These are phyloP conservation scores for Fusarium sp. DNA, from an alignment of 2,329 filamentous ascomycete species.

Conservation along the genomic window DNA sequence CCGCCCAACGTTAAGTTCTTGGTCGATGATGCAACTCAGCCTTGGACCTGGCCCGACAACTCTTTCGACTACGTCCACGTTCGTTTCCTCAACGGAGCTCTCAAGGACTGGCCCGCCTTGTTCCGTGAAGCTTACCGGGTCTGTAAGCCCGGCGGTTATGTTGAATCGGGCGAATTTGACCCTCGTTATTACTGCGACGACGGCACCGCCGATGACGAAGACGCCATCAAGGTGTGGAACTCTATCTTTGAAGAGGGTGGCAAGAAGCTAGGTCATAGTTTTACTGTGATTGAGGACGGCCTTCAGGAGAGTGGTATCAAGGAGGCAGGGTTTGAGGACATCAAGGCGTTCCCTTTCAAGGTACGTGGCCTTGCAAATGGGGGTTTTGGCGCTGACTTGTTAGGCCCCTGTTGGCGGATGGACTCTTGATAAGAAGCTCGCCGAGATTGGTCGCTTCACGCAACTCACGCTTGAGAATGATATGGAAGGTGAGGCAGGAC, in stretches of 20 bases:
- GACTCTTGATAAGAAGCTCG: slow-evolving; percentile 8
- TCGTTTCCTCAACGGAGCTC: not conserved
- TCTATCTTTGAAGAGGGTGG: slow-evolving; percentile 6
- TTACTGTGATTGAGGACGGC: not conserved
- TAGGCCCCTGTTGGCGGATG: slow-evolving; percentile 16
- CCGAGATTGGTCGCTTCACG: slow-evolving; percentile 16
- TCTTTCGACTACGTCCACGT: slow-evolving; percentile 7
- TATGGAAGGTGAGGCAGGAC: slow-evolving; percentile 6
- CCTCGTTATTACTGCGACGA: slow-evolving; percentile 9
- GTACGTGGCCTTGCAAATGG: not conserved
- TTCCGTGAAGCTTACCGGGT: slow-evolving; percentile 6
- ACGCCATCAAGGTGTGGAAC: slow-evolving; percentile 3
- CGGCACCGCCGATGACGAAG: not conserved
- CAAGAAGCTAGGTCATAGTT: not conserved
- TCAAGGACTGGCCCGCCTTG: not conserved
- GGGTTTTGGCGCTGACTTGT: not conserved
- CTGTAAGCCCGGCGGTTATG: slow-evolving; percentile 17
- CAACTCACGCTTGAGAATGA: slow-evolving; percentile 20
- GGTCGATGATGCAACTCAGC: slow-evolving; percentile 5
- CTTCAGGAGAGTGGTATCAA: slow-evolving; percentile 3
- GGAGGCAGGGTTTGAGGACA: not conserved
- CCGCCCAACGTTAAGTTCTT: slow-evolving; percentile 4
- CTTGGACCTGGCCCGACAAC: not conserved
- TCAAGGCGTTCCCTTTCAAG: slow-evolving; percentile 2
- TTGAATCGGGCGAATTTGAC: slow-evolving; percentile 17